These are phyloP conservation scores for Pleurotus ostreatus DNA, from an alignment of 768 basidiomycete genomes.

Conservation along the genomic window DNA sequence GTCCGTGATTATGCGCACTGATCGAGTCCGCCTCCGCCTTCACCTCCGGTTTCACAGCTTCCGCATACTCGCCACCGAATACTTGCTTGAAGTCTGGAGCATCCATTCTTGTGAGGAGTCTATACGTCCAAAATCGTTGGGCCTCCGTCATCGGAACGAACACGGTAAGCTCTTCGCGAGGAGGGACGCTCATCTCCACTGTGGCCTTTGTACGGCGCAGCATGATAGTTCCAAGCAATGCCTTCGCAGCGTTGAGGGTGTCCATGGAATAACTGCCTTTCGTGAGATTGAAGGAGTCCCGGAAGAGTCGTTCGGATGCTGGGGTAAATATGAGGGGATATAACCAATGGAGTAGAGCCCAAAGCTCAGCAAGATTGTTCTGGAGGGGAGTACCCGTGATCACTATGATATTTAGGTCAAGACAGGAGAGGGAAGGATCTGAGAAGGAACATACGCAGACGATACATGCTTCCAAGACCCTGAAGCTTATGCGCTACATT, in stretches of 20 bases:
- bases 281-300: slow-evolving; percentile 48
- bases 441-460: slow-evolving; percentile 38
- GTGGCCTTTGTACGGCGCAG: slow-evolving; percentile 54
- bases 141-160: slow-evolving; percentile 56
- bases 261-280: slow-evolving; percentile 47
- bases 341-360: slow-evolving; percentile 53
- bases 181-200: slow-evolving; percentile 45
- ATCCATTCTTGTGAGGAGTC: slow-evolving; percentile 50
- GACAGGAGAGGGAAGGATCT: background rate
- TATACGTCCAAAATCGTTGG: slow-evolving; percentile 60
- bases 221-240: slow-evolving; percentile 50
- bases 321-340: slow-evolving; percentile 50
- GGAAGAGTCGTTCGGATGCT: slow-evolving; percentile 43
- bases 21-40: slow-evolving; percentile 16
- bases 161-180: slow-evolving; percentile 52
- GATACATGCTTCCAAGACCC: slow-evolving; percentile 50
- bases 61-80: slow-evolving; percentile 27
- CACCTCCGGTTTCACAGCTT: slow-evolving; percentile 11
- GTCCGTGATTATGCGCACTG: slow-evolving; percentile 24
- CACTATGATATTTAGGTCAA: slow-evolving; percentile 29
- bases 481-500: slow-evolving; percentile 49
- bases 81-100: slow-evolving; percentile 43
- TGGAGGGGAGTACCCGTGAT: slow-evolving; percentile 75
- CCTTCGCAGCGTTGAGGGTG: slow-evolving; percentile 44
- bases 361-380: slow-evolving; percentile 57